Percentiles rank a stretch among this genome's conserved stretches.
phyloP scores from a whole-genome alignment of 805 yeast genomes.

The Kuraishia floccosa region DNA sequence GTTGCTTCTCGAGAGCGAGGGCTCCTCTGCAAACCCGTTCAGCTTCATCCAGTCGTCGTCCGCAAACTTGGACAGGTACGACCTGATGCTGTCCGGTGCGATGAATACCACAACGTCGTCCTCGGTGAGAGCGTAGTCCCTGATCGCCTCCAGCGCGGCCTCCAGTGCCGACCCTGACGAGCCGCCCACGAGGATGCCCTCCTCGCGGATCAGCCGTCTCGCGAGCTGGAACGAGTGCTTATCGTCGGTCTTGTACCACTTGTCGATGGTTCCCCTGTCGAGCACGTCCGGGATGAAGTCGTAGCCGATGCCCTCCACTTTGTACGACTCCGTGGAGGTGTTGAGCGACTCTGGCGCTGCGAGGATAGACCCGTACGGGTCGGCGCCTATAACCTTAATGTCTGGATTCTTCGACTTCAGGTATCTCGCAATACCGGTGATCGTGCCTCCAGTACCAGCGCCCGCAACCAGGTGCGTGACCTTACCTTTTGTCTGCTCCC shows the following conservation, averaged over 20 bases:
- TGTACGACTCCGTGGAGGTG: constrained; percentile 43
- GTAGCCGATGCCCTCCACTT: constrained; percentile 88
- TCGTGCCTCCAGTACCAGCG: constrained; percentile 93
- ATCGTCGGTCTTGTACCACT: constrained; percentile 83
- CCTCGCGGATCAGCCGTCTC: constrained; percentile 71
- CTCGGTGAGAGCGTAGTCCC: constrained; percentile 52
- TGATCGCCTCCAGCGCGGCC: constrained; percentile 62
- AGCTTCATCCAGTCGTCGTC: constrained; percentile 87
- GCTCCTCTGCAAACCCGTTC: constrained; percentile 43
- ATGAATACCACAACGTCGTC: constrained; percentile 69
- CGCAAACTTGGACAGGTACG: constrained; percentile 77
- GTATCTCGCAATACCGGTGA: constrained; percentile 69
- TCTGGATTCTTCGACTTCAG: constrained; percentile 60
- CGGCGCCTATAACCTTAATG: constrained; percentile 65
- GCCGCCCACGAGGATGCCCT: constrained; percentile 86
- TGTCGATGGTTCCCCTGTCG: constrained; percentile 52
- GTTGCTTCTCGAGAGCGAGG: constrained; percentile 1
- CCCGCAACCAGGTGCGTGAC: constrained; percentile 76
- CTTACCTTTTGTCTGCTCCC: constrained; percentile 67
- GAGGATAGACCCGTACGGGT: constrained; percentile 78
- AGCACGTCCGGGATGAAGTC: constrained; percentile 81
- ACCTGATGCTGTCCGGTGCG: constrained; percentile 80
- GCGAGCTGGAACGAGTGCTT: constrained; percentile 71
- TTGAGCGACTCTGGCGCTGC: constrained; percentile 72
- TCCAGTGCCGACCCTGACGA: constrained; percentile 77